Conservation (phyloP, 1,284 basidiomycete genomes). For the Papiliotrema flavescens region DNA sequence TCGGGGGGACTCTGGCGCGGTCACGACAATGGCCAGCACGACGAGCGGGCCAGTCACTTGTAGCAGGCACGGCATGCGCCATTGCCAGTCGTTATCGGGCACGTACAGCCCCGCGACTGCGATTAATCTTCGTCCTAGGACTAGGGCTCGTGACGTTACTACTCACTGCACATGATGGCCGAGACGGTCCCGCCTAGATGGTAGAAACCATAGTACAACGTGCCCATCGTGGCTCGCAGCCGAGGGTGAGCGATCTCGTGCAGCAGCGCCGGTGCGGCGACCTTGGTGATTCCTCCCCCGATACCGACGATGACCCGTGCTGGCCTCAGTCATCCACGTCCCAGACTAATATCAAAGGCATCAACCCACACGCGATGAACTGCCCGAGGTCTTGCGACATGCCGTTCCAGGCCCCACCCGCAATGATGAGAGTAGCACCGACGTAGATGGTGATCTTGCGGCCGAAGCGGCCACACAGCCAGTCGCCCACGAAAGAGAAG, state of each 20-base stretch:
- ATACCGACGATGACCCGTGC: constrained; percentile 6
- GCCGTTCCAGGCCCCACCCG: constrained; percentile 3
- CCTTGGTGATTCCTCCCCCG: constrained; percentile 9
- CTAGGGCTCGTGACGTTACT: constrained; percentile 35
- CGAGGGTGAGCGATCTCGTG: constrained; percentile 72
- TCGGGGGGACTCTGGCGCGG: constrained; percentile 24
- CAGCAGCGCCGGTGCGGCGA: constrained; percentile 64
- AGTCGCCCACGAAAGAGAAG: constrained; percentile 5
- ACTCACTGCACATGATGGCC: constrained; percentile 32
- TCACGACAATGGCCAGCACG: constrained; percentile 19
- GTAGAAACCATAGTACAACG: constrained; percentile 27
- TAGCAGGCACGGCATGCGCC: constrained; percentile 38
- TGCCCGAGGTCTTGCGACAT: constrained; percentile 3
- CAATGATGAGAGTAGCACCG: constrained; percentile 4
- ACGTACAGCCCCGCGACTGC: background rate
- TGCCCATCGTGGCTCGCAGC: constrained; percentile 59
- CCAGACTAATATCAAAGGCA: background rate
- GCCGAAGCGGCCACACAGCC: constrained; percentile 2
- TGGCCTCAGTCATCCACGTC: background rate
- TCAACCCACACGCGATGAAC: constrained; percentile 1
- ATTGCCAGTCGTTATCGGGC: constrained; percentile 13
- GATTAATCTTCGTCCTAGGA: background rate
- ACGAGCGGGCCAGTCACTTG: constrained; percentile 26
- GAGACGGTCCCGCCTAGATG: constrained; percentile 11
- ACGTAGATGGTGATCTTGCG: constrained; percentile 6